Percentiles rank a stretch among this genome's conserved stretches.
These are phyloP conservation scores for Flaveria brownii DNA, from an alignment of 129 eudicot genomes.

Conservation along the genomic window DNA sequence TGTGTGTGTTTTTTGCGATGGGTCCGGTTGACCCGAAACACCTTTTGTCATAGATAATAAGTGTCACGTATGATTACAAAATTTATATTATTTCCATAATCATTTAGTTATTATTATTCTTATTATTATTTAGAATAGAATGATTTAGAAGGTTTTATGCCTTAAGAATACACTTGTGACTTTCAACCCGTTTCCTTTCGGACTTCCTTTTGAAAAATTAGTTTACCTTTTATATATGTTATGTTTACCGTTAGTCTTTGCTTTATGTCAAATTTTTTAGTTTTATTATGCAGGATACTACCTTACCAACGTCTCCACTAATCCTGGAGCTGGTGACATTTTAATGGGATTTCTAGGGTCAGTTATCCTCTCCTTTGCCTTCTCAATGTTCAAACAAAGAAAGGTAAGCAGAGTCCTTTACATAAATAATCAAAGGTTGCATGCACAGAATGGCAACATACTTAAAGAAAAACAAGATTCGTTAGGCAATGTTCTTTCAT, in stretches of 20 bases:
- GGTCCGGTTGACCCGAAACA: background rate
- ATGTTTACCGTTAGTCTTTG: slow-evolving; percentile 14
- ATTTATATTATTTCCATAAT: background rate
- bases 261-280: slow-evolving; percentile 14
- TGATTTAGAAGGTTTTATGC: background rate
- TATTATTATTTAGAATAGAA: too few species aligned
- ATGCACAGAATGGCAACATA: background rate
- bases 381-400: slow-evolving; percentile 96
- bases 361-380: slow-evolving; percentile 88
- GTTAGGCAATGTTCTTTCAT: too few species aligned
- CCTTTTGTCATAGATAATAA: background rate
- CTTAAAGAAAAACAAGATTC: too few species aligned
- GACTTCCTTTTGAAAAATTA: background rate
- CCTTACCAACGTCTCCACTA: slow-evolving; percentile 79
- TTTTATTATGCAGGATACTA: slow-evolving; percentile 60
- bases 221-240: background rate
- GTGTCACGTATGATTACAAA: background rate
- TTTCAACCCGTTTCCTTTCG: background rate
- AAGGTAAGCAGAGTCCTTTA: slow-evolving; percentile 46
- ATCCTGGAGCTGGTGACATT: slow-evolving; percentile 99
- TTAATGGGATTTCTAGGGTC: slow-evolving; percentile 96
- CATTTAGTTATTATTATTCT: too few species aligned
- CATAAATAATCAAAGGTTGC: background rate
- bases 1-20: background rate
- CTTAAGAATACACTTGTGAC: background rate